These are phyloP conservation scores for Aspergillus sp. DNA, from an alignment of 2,329 filamentous ascomycete genomes.

Conservation along the genomic window DNA sequence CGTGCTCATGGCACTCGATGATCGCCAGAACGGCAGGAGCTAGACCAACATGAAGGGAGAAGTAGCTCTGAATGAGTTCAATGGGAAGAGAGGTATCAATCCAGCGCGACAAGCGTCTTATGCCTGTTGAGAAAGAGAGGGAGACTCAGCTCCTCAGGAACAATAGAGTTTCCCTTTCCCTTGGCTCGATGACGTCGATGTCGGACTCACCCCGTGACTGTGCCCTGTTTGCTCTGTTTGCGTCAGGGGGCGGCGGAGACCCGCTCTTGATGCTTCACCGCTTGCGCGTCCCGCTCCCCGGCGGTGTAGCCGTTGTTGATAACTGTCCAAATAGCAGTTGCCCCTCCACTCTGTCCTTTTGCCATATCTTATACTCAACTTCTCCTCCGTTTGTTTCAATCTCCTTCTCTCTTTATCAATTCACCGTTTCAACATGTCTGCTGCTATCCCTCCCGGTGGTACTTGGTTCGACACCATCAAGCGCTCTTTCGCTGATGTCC, in stretches of 20 bases:
- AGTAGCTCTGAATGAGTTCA: background rate
- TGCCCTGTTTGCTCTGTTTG: constrained; percentile 24
- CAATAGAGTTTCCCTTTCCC: background rate
- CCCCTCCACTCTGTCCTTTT: constrained; percentile 3
- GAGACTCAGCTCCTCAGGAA: constrained; percentile 4
- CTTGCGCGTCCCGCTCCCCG: constrained; percentile 29
- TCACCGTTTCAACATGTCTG: constrained; percentile 11
- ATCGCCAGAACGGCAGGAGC: background rate
- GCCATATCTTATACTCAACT: background rate
- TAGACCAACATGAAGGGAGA: constrained; percentile 4
- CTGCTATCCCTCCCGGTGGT: constrained; percentile 18
- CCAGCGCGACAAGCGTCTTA: background rate
- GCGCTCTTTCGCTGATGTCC: constrained; percentile 79
- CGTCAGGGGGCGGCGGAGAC: constrained; percentile 6
- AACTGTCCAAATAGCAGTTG: constrained; percentile 1
- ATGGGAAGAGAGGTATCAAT: background rate
- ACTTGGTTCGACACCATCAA: constrained; percentile 87
- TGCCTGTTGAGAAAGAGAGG: background rate
- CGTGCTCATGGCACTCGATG: constrained; percentile 25
- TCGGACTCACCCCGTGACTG: constrained; percentile 13
- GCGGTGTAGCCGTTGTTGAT: constrained; percentile 26
- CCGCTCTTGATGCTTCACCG: constrained; percentile 15
- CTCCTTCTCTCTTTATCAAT: constrained; percentile 1
- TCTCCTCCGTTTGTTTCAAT: constrained; percentile 6
- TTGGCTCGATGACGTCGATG: constrained; percentile 31